Base-by-base conservation (phyloP, 345 rosid species). In the Iberis pinnata region DNA sequence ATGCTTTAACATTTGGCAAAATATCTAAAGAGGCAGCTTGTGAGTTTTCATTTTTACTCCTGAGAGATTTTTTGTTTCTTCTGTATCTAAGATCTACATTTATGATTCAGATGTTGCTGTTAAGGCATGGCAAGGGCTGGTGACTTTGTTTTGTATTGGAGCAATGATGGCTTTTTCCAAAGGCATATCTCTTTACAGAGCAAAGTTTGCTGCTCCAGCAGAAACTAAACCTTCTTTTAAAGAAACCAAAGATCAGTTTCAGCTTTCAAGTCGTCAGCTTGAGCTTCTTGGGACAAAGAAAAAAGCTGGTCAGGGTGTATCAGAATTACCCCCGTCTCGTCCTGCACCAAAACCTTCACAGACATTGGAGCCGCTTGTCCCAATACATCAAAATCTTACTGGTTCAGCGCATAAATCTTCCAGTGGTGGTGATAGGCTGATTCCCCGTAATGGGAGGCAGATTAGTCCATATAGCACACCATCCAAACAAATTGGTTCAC, bases 221-320 rank as follows among this genome's bases (percentile, higher is more conserved):
- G 60, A 68, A 31, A 33, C 56, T 29, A 33, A 42, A 46, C 68
- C 81, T 59, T 60, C 67, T 19, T 75, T 80, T 12, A 71, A 71
- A 55, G 82, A 61, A 51, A 53, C 70, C 22, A 79, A 69, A 69
- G 78, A 73, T 70, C 87, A 75, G 61, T 73, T 75, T 31, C 14
- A 20, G 42, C 74, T 90, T 67, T 68, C 95, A 7, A 70, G 37
- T 61, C 92, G 68, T 31, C 98, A 90, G 67, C 73, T 87, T 56
- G 80, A 71, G 25, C 84, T 90, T 58, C 66, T 90, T 58, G 93
- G 96, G 35, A 26, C 81, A 55, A 90, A 83, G 78, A 76, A 82
- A 37, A 84, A 77, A 58, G 57, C 64, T 55, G 77, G 84, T 46
- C 70, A 71, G 51, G 38, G 53, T 42, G 58, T 35, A 53, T 55